Evolutionary conservation across 208 protist genomes (phyloP).

Genomic region (Acanthamoeba pearcei): DNA sequence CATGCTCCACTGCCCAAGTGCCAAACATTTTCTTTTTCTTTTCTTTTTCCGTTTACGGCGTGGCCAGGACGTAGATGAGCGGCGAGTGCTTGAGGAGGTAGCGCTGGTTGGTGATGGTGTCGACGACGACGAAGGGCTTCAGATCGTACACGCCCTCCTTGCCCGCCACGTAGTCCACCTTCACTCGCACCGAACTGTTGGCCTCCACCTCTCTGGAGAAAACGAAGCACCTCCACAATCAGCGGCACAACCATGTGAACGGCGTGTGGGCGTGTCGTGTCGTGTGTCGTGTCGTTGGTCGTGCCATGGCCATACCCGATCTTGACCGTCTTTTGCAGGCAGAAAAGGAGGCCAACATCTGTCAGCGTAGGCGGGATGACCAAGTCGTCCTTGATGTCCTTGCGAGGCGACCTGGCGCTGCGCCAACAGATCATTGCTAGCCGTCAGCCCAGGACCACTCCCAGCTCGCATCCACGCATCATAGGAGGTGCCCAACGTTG

Average conservation of each 20-base stretch:
- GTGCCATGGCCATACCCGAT: neutral
- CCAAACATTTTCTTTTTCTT: too few species aligned
- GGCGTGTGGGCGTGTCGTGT: neutral
- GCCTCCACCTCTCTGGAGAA: constrained; percentile 38
- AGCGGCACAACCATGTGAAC: neutral
- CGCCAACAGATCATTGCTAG: neutral
- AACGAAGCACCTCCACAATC: neutral
- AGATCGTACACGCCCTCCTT: constrained; percentile 57
- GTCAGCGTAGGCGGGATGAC: neutral
- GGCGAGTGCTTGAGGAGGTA: constrained; percentile 46
- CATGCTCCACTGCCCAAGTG: neutral
- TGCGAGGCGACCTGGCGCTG: constrained; percentile 28
- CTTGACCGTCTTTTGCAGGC: constrained; percentile 43
- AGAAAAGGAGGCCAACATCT: constrained; percentile 25
- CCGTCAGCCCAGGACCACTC: neutral
- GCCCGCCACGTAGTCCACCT: constrained; percentile 57
- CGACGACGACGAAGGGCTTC: constrained; percentile 24
- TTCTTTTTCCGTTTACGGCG: neutral
- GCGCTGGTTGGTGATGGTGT: constrained; percentile 57
- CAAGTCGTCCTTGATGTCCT: neutral
- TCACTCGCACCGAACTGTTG: constrained; percentile 53
- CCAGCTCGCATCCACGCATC: neutral
- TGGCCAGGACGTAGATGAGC: constrained; percentile 30
- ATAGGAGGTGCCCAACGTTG: neutral
- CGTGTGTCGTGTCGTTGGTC: neutral